These are phyloP conservation scores for Kodamaea arcana DNA, from an alignment of 1,139 yeast genomes.

Conservation along the genomic window DNA sequence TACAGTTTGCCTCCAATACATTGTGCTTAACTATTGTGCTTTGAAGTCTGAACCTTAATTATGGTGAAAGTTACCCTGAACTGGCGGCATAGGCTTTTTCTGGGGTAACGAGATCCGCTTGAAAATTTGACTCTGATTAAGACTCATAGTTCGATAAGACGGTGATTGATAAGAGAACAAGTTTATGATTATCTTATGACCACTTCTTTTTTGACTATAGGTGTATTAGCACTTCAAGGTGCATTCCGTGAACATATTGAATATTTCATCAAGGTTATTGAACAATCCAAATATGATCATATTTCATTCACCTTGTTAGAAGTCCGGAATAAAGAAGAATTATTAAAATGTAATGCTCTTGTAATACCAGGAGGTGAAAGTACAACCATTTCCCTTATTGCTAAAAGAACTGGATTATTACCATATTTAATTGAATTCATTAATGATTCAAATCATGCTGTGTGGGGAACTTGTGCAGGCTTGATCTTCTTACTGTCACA, in stretches of 20 bases:
- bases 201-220: constrained; percentile 33
- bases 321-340: constrained; percentile 51
- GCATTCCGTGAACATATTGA: constrained; percentile 72
- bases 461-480: constrained; percentile 92
- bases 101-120: neutral
- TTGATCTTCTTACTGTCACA: constrained; percentile 61
- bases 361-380: constrained; percentile 84
- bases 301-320: constrained; percentile 34
- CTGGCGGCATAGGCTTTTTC: too few species aligned
- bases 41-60: too few species aligned
- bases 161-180: too few species aligned
- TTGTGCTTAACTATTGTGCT: too few species aligned
- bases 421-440: constrained; percentile 54
- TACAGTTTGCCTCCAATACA: too few species aligned
- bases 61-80: too few species aligned
- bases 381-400: constrained; percentile 69
- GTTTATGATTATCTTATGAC: neutral
- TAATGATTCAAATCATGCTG: constrained; percentile 44
- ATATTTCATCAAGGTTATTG: constrained; percentile 42
- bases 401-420: constrained; percentile 59
- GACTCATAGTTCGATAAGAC: too few species aligned
- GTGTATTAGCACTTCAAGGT: constrained; percentile 79
- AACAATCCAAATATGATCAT: constrained; percentile 14
- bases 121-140: neutral
- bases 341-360: constrained; percentile 52